Conservation (phyloP, 805 yeast genomes). For the Wickerhamomyces canadensis region DNA sequence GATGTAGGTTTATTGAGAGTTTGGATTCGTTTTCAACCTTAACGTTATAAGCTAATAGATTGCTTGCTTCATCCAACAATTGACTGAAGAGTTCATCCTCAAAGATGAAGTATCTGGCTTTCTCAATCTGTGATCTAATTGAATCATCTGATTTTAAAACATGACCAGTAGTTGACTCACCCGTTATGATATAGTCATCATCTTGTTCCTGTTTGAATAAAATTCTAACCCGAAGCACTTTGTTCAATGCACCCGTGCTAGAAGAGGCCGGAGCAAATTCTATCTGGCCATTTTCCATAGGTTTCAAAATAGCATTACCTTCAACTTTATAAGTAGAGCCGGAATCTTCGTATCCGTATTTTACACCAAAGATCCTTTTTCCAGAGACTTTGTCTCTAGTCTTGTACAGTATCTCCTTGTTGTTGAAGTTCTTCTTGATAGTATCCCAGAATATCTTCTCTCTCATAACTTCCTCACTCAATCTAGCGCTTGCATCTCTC, state of each 20-base stretch:
- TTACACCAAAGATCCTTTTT: conserved; percentile 62
- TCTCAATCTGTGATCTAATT: conserved; percentile 52
- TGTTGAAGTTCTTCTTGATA: conserved; percentile 20
- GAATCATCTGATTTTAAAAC: conserved; percentile 24
- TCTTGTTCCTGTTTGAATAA: conserved; percentile 47
- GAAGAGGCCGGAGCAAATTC: conserved; percentile 33
- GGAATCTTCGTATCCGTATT: conserved; percentile 87
- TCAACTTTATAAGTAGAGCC: conserved; percentile 66
- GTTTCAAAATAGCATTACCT: conserved; percentile 70
- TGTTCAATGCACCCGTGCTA: conserved; percentile 32
- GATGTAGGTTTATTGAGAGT: conserved; percentile 57
- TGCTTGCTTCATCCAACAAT: conserved; percentile 68
- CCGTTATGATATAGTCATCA: conserved; percentile 48
- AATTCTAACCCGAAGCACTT: conserved; percentile 54
- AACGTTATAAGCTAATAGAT: conserved; percentile 64
- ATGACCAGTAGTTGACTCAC: conserved; percentile 39
- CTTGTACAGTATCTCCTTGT: conserved; percentile 62
- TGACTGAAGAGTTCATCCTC: conserved; percentile 87
- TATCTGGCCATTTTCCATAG: conserved; percentile 37
- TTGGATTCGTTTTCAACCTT: conserved; percentile 56
- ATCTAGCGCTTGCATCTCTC: conserved; percentile 41
- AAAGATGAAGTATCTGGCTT: conserved; percentile 69
- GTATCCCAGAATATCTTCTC: conserved; percentile 71
- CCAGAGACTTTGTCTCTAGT: conserved; percentile 51
- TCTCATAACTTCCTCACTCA: conserved; percentile 47